These are phyloP conservation scores for Halophytophthora batemanensis DNA, from an alignment of 352 stramenopile genomes.

Conservation along the genomic window DNA sequence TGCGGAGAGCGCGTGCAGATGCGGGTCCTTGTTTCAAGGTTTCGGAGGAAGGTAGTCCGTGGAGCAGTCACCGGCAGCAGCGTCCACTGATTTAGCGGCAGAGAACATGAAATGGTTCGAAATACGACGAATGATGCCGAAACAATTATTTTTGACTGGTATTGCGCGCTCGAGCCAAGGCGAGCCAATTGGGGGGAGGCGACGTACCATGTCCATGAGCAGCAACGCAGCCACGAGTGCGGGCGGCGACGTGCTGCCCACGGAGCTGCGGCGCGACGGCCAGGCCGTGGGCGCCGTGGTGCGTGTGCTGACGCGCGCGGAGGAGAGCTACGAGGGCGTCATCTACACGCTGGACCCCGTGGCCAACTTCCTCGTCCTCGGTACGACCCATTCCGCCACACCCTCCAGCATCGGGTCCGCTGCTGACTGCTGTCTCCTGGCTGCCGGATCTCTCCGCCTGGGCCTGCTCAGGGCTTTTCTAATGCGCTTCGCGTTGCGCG, in stretches of 20 bases:
- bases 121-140: too few relatives aligned
- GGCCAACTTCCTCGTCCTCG: slow-evolving; percentile 77
- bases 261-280: slow-evolving; percentile 61
- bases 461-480: too few relatives aligned
- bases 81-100: too few relatives aligned
- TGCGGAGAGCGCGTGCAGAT: too few relatives aligned
- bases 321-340: slow-evolving; percentile 62
- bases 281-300: slow-evolving; percentile 60
- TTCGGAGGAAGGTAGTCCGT: too few relatives aligned
- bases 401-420: background rate
- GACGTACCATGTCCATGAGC: slow-evolving; percentile 32
- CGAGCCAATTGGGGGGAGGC: background rate
- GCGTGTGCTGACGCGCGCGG: slow-evolving; percentile 44
- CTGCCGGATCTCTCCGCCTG: background rate
- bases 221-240: slow-evolving; percentile 31
- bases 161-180: background rate
- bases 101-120: too few relatives aligned
- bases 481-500: background rate
- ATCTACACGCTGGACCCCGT: slow-evolving; percentile 80
- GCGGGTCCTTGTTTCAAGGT: too few relatives aligned
- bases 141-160: too few relatives aligned
- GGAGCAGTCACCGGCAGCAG: too few relatives aligned
- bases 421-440: too few relatives aligned
- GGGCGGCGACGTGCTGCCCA: slow-evolving; percentile 31
- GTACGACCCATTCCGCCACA: slow-evolving; percentile 21